Evolutionary conservation across 768 basidiomycete species (phyloP), one percentile per base, ranked within the genome.

Genomic region (Leccinum sublutescens): DNA sequence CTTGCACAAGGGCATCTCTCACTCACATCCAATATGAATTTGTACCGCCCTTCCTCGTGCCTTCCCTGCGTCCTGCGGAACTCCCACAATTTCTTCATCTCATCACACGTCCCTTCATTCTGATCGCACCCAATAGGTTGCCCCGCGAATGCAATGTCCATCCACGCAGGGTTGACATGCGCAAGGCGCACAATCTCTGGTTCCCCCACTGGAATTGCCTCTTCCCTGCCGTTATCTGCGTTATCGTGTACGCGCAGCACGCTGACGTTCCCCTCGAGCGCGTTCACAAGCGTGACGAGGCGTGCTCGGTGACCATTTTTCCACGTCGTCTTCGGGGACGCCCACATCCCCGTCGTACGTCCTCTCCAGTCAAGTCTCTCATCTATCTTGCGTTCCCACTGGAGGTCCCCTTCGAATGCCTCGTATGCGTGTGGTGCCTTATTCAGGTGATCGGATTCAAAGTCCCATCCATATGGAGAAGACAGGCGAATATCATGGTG

Each of bases 281-380:
- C 68, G 36, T 81, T 83, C 8, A 80, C 59, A 25, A 74, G 68
- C 14, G 74, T 71, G 31, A 86, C 76, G 2, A 88, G 71, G 21
- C 78, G 73, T 21, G 77, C 67, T 0, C 87, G 74, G 57, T 88
- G 87, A 6, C 78, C 75, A 21, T 76, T 65, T 62, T 68, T 55
- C 87, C 87, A 88, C 5, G 74, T 73, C 8, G 78, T 73, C 1
- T 63, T 55, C 2, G 67, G 57, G 15, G 72, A 65, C 36, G 82
- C 78, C 54, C 64, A 74, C 19, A 84, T 87, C 9, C 90, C 91
- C 0, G 90, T 91, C 50, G 84, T 88, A 45, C 82, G 82, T 3
- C 91, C 91, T 43, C 91, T 78, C 91, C 91, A 92, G 43, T 84
- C 76, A 17, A 91, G 62, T 4, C 82, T 75, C 59, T 87, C 83